Evolutionary conservation across 1,284 basidiomycete genomes (phyloP), one percentile per base, ranked within the genome.

Genomic region (Pseudozyma tsukubaensis): DNA sequence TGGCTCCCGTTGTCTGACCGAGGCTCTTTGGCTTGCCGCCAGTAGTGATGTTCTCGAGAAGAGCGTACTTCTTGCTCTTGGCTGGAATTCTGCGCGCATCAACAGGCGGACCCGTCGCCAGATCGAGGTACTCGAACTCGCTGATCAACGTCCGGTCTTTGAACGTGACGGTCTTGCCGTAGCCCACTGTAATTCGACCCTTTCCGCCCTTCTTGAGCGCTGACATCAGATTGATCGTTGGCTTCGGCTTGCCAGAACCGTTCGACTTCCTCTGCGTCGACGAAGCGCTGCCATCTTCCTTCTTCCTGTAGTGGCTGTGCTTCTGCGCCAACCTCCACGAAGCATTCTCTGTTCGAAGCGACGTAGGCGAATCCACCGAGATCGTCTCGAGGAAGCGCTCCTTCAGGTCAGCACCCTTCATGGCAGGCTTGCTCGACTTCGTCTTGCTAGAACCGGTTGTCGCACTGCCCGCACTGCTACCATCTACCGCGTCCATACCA

Each of bases 341-440:
- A 1, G 76, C 71, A 39, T 72, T 85, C 78, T 81, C 76, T 32
- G 56, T 72, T n/a, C 78, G 81, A 51, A 71, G 65, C 34, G 68
- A 64, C 29, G 79, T 70, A 39, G 83, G 75, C 42, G 80, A 78
- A 58, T 83, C 85, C 18, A 70, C 77, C 19, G 85, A 83, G 51
- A 87, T 83, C n/a, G 86, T 84, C 77, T 88, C 87, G 57, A 88
- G 85, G 76, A 88, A 87, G 24, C 87, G 83, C 76, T 88, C 87
- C 62, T 85, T 85, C 42, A 84, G 69, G 45, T 83, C 77, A 11
- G 78, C 68, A 29, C 74, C 67, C n/a, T 80, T 76, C 50, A 64
- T 59, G 19, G 60, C 24, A 9, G 56, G 57, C 56, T 72, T 69
- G 48, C 50, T 50, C 19, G 66, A 70, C 45, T 64, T 66, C 37